Conservation (phyloP, 2,329 filamentous ascomycete species). For the Ascosphaera pollenicola region DNA sequence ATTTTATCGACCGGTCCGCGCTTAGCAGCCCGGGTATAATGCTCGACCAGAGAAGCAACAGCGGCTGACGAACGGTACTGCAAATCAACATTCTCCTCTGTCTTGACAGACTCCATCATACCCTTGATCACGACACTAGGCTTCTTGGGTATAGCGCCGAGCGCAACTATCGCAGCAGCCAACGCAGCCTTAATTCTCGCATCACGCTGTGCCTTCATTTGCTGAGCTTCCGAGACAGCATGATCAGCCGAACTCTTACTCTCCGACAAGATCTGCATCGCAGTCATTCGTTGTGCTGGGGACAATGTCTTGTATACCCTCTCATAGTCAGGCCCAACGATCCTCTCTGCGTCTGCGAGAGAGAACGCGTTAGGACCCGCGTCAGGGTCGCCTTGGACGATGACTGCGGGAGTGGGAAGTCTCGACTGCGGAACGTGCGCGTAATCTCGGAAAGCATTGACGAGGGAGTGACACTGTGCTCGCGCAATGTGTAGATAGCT, state of each 20-base stretch:
- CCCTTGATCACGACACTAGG: constrained; percentile 81
- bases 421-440: constrained; percentile 57
- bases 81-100: constrained; percentile 73
- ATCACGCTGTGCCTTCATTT: constrained; percentile 62
- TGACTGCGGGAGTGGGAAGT: constrained; percentile 61
- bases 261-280: constrained; percentile 56
- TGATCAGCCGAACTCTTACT: constrained; percentile 46
- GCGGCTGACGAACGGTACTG: constrained; percentile 71
- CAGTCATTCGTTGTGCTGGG: constrained; percentile 68
- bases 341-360: constrained; percentile 66
- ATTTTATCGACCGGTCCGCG: constrained; percentile 84
- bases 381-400: constrained; percentile 82
- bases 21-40: constrained; percentile 62
- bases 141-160: constrained; percentile 77
- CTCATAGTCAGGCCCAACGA: constrained; percentile 68
- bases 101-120: constrained; percentile 96
- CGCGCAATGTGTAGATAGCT: constrained; percentile 76
- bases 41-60: constrained; percentile 63
- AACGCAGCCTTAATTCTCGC: constrained; percentile 68
- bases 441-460: constrained; percentile 81
- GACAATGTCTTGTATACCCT: constrained; percentile 72
- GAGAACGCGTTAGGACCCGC: constrained; percentile 88
- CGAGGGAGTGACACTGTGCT: constrained; percentile 72
- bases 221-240: constrained; percentile 59
- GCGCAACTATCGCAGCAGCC: constrained; percentile 70